Percentiles rank a stretch among this genome's conserved stretches.
phyloP scores from a whole-genome alignment of 805 yeast species.

The Yarrowia alimentaria region DNA sequence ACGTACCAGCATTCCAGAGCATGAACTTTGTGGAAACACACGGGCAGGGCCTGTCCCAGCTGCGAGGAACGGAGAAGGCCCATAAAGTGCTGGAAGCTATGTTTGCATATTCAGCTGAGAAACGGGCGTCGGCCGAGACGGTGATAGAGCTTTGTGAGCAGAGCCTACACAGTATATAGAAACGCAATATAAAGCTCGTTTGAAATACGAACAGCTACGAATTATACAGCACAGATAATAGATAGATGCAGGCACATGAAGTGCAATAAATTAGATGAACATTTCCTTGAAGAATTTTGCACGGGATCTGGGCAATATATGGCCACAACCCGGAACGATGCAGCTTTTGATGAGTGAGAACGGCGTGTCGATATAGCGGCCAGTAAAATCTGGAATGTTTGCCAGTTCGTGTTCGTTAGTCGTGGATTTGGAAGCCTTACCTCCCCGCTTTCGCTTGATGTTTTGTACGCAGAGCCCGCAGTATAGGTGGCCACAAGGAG shows the following conservation, averaged over 20 bases:
- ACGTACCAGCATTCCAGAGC: slow-evolving; percentile 28
- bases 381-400: slow-evolving; percentile 22
- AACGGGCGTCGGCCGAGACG: slow-evolving; percentile 13
- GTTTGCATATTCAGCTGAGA: slow-evolving; percentile 6
- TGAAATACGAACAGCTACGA: no score
- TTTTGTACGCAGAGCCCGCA: slow-evolving; percentile 83
- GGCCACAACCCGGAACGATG: slow-evolving; percentile 5
- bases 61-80: slow-evolving; percentile 3
- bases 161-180: no score
- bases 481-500: slow-evolving; percentile 78
- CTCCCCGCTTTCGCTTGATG: slow-evolving; percentile 40
- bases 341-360: slow-evolving; percentile 28
- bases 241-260: no score
- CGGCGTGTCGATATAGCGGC: slow-evolving; percentile 18
- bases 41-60: neutral
- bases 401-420: no score
- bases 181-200: neutral
- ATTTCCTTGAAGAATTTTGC: slow-evolving; percentile 27
- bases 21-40: slow-evolving; percentile 29
- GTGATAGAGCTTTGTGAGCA: neutral
- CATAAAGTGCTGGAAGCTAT: neutral
- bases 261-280: slow-evolving; percentile 23
- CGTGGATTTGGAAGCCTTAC: no score
- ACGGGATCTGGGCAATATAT: slow-evolving; percentile 1
- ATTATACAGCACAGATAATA: neutral